Conservation (phyloP, 768 basidiomycete genomes). For the Omphalotus guepiniiformis region DNA sequence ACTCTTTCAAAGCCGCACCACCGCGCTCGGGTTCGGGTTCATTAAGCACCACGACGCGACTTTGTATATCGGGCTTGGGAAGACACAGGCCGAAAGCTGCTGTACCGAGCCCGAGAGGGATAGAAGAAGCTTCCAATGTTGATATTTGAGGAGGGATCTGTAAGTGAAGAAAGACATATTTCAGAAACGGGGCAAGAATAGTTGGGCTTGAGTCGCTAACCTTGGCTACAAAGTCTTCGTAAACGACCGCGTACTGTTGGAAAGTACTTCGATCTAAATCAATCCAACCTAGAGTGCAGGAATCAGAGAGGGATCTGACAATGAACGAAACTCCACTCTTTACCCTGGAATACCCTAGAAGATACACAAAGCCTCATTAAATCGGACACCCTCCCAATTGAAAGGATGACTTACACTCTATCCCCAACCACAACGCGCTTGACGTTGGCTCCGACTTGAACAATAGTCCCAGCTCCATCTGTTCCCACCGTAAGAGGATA, state of each 20-base stretch:
- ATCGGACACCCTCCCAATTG: neutral
- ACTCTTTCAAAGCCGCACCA: conserved; percentile 37
- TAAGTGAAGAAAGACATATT: neutral
- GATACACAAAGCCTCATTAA: neutral
- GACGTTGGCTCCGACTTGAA: conserved; percentile 48
- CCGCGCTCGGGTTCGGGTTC: conserved; percentile 22
- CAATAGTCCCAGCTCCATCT: conserved; percentile 50
- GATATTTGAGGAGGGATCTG: conserved; percentile 44
- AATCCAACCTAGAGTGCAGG: too few relatives aligned
- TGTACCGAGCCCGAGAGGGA: conserved; percentile 46
- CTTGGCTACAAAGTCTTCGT: conserved; percentile 38
- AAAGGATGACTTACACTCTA: conserved; percentile 39
- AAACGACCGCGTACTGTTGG: conserved; percentile 41
- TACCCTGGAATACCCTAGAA: conserved; percentile 39
- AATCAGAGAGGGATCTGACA: too few relatives aligned
- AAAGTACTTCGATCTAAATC: too few relatives aligned
- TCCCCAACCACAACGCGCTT: conserved; percentile 46
- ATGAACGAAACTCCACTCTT: conserved; percentile 31
- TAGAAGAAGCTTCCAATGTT: conserved; percentile 43
- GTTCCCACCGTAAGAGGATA: conserved; percentile 45
- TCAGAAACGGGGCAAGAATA: conserved; percentile 11
- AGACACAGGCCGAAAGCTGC: conserved; percentile 48
- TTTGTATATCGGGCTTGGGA: conserved; percentile 31
- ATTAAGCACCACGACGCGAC: conserved; percentile 39
- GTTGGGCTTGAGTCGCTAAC: conserved; percentile 17